phyloP scores from a whole-genome alignment of 768 basidiomycete genomes.

The Cubamyces sp. region DNA sequence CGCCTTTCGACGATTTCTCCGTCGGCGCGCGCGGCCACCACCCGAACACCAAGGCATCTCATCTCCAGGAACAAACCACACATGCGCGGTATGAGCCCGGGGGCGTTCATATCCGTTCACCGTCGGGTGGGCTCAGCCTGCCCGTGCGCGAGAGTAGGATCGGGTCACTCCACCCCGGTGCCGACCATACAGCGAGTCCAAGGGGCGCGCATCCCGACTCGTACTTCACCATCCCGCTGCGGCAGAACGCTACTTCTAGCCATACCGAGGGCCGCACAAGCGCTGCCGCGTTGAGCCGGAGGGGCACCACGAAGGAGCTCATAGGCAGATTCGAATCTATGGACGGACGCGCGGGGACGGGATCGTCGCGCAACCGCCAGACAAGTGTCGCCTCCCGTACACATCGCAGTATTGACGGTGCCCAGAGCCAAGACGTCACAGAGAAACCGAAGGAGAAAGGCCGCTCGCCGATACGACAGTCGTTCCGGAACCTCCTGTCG shows the following conservation, averaged over 20 bases:
- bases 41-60: too few relatives aligned
- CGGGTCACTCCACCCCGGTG: not conserved
- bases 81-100: not conserved
- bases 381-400: not conserved
- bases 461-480: constrained; percentile 62
- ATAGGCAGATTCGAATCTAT: constrained; percentile 59
- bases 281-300: constrained; percentile 13
- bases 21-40: not conserved
- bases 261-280: not conserved
- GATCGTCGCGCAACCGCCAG: constrained; percentile 1
- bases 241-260: not conserved
- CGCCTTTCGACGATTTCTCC: constrained; percentile 12
- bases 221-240: constrained; percentile 3
- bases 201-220: not conserved
- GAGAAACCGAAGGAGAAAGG: constrained; percentile 44
- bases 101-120: constrained; percentile 5
- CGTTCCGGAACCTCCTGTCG: constrained; percentile 64
- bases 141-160: not conserved
- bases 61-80: too few relatives aligned
- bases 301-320: constrained; percentile 50
- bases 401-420: too few relatives aligned
- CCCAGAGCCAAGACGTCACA: too few relatives aligned
- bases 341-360: constrained; percentile 22
- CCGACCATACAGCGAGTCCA: too few relatives aligned
- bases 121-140: not conserved